Evolutionary conservation across 2,329 filamentous ascomycete species (phyloP).

Genomic region (Hymenoscyphus occultus): DNA sequence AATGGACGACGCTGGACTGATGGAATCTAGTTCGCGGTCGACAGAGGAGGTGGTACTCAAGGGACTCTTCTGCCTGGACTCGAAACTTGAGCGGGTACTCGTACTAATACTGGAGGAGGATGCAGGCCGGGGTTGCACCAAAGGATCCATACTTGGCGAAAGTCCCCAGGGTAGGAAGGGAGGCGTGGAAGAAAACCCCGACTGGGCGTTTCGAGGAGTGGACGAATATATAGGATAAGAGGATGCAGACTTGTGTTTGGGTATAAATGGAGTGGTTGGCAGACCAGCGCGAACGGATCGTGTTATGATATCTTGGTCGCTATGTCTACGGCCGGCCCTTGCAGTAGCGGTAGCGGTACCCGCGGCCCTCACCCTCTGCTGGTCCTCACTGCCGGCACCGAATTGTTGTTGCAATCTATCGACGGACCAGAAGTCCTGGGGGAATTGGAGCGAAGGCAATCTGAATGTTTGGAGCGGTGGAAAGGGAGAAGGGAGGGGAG

Average conservation of each 20-base stretch:
- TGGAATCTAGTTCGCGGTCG: constrained; percentile 25
- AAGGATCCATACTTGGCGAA: constrained; percentile 25
- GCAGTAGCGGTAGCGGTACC: background rate
- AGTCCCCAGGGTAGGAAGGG: constrained; percentile 18
- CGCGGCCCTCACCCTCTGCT: constrained; percentile 6
- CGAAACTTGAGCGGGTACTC: constrained; percentile 25
- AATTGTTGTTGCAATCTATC: constrained; percentile 11
- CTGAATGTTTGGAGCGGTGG: background rate
- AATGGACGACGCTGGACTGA: constrained; percentile 23
- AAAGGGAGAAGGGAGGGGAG: constrained; percentile 1
- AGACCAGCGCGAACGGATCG: constrained; percentile 23
- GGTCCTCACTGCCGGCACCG: constrained; percentile 4
- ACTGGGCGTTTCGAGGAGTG: constrained; percentile 10
- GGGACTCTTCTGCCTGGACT: constrained; percentile 31
- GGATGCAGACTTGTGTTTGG: constrained; percentile 19
- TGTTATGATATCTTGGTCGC: constrained; percentile 27
- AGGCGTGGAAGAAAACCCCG: constrained; percentile 11
- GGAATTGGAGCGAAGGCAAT: background rate
- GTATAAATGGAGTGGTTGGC: constrained; percentile 10
- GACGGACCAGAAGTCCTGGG: constrained; percentile 7
- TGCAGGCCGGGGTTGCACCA: constrained; percentile 15
- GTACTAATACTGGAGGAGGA: constrained; percentile 22
- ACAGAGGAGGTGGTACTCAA: constrained; percentile 30
- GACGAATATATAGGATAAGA: constrained; percentile 27
- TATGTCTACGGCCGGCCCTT: constrained; percentile 15